Evolutionary conservation across 2,329 filamentous ascomycete species (phyloP).

Genomic region (Epichloe gansuensis): DNA sequence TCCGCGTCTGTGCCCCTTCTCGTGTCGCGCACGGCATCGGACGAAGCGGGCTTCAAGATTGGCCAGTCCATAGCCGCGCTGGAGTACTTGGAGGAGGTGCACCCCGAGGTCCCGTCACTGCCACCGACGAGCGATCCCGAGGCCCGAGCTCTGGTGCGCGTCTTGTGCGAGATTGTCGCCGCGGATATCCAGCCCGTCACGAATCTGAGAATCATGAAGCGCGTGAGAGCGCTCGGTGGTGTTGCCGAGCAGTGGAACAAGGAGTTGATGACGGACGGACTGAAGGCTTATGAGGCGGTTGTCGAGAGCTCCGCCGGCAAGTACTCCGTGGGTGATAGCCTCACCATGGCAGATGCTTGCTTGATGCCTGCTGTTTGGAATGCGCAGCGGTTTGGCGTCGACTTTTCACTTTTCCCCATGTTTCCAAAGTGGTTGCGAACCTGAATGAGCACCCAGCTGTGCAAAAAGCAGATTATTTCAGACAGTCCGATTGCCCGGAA

Average conservation of each 20-base stretch:
- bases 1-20: slow-evolving; percentile 43
- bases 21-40: slow-evolving; percentile 20
- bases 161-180: slow-evolving; percentile 40
- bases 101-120: slow-evolving; percentile 32
- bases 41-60: slow-evolving; percentile 25
- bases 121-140: slow-evolving; percentile 32
- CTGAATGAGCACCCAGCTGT: slow-evolving; percentile 39
- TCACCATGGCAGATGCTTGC: slow-evolving; percentile 47
- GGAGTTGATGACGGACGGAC: slow-evolving; percentile 37
- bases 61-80: slow-evolving; percentile 48
- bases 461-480: slow-evolving; percentile 37
- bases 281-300: slow-evolving; percentile 44
- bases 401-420: slow-evolving; percentile 34
- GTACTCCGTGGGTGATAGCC: slow-evolving; percentile 42
- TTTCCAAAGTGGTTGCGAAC: slow-evolving; percentile 31
- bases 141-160: slow-evolving; percentile 37
- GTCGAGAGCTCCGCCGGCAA: slow-evolving; percentile 26
- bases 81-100: slow-evolving; percentile 48
- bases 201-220: slow-evolving; percentile 40
- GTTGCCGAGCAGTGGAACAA: slow-evolving; percentile 37
- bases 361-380: slow-evolving; percentile 47
- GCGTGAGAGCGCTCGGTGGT: slow-evolving; percentile 31
- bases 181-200: slow-evolving; percentile 49
- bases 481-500: slow-evolving; percentile 36
- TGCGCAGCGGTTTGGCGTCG: slow-evolving; percentile 41